phyloP scores from a whole-genome alignment of 441 rosid genomes.

The Cnidoscolus chayamansa region DNA sequence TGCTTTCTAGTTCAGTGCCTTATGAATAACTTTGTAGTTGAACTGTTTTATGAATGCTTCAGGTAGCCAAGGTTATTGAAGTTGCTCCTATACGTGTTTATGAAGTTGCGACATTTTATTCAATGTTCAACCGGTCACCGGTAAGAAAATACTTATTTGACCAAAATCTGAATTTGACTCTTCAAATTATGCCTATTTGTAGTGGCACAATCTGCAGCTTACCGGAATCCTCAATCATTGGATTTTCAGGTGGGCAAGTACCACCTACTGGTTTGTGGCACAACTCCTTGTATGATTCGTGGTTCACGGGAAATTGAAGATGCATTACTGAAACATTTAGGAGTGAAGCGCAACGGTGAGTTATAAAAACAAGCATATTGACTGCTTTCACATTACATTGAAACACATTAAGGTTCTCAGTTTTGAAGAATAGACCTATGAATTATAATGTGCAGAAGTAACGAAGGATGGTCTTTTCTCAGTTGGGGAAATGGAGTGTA shows the following conservation, averaged over 20 bases:
- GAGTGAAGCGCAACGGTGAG: conserved; percentile 94
- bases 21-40: neutral
- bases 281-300: conserved; percentile 97
- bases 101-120: conserved; percentile 97
- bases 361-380: conserved; percentile 7
- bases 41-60: conserved; percentile 23
- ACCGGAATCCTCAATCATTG: conserved; percentile 18
- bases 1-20: neutral
- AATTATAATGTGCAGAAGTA: conserved; percentile 55
- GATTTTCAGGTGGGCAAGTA: conserved; percentile 85
- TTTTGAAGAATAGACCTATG: conserved; percentile 20
- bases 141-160: conserved; percentile 40
- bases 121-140: conserved; percentile 92
- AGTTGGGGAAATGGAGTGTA: conserved; percentile 99
- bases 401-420: conserved; percentile 3
- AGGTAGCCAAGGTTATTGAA: conserved; percentile 90
- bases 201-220: conserved; percentile 16
- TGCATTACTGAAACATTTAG: conserved; percentile 83
- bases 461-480: conserved; percentile 98
- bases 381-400: conserved; percentile 12
- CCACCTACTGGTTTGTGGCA: conserved; percentile 96
- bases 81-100: conserved; percentile 96
- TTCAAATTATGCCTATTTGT: conserved; percentile 16
- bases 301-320: conserved; percentile 93
- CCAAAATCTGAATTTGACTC: neutral